Conservation (phyloP, 768 basidiomycete species). For the Coprinopsis sp. region DNA sequence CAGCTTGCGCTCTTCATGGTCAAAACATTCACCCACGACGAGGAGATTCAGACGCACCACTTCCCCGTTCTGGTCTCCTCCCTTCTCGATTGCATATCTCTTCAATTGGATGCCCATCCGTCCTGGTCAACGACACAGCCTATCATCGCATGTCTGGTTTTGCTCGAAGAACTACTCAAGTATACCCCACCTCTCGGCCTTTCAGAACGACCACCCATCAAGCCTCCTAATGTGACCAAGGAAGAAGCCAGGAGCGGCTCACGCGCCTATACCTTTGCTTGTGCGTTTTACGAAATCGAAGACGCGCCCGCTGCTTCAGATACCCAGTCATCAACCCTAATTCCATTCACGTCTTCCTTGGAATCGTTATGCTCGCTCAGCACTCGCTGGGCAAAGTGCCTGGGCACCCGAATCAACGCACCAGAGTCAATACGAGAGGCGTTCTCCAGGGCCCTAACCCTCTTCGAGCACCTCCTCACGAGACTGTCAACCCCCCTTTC, state of each 20-base stretch:
- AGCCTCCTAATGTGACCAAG: slow-evolving; percentile 22
- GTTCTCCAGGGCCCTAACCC: slow-evolving; percentile 44
- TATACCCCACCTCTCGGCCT: slow-evolving; percentile 48
- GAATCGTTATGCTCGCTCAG: slow-evolving; percentile 50
- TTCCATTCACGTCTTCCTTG: slow-evolving; percentile 57
- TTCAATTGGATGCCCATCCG: slow-evolving; percentile 2
- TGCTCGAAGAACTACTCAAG: slow-evolving; percentile 50
- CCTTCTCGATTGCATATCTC: slow-evolving; percentile 59
- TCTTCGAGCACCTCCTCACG: slow-evolving; percentile 48
- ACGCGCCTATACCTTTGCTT: slow-evolving; percentile 52
- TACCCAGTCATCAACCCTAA: slow-evolving; percentile 19
- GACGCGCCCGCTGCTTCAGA: slow-evolving; percentile 26
- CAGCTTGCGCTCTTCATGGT: slow-evolving; percentile 70
- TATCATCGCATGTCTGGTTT: slow-evolving; percentile 39
- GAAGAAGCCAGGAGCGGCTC: slow-evolving; percentile 26
- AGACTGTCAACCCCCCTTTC: slow-evolving; percentile 35
- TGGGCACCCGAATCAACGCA: slow-evolving; percentile 29
- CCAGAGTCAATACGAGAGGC: slow-evolving; percentile 39
- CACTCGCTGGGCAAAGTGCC: slow-evolving; percentile 35
- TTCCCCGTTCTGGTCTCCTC: slow-evolving; percentile 74
- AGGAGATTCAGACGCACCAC: slow-evolving; percentile 79
- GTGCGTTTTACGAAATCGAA: slow-evolving; percentile 51
- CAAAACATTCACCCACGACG: slow-evolving; percentile 76
- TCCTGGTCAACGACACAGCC: slow-evolving; percentile 29
- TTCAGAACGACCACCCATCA: slow-evolving; percentile 45